A percentile compares a stretch with the other conserved stretches of the same genome.
phyloP scores from a whole-genome alignment of 1,139 yeast species.

The Sporopachydermia cereana region DNA sequence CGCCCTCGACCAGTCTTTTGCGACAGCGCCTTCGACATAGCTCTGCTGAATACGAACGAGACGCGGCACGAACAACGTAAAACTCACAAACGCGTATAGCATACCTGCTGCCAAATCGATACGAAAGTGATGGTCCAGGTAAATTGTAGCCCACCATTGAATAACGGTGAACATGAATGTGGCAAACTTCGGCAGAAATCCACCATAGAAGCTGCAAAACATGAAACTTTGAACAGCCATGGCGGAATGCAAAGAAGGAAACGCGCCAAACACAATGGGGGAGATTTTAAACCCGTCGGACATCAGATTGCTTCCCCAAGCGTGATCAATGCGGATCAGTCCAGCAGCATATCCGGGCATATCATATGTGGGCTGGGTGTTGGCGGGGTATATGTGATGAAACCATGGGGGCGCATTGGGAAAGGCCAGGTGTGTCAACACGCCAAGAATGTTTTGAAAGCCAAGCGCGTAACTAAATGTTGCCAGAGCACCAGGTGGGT shows the following conservation, averaged over 20 bases:
- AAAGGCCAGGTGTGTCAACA: constrained; percentile 43
- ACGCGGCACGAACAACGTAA: constrained; percentile 27
- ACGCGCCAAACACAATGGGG: constrained; percentile 62
- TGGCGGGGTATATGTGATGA: constrained; percentile 41
- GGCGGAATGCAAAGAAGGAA: constrained; percentile 57
- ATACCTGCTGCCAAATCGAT: constrained; percentile 46
- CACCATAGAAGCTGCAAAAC: constrained; percentile 30
- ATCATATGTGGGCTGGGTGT: constrained; percentile 38
- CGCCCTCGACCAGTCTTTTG: constrained; percentile 25
- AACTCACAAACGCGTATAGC: constrained; percentile 35
- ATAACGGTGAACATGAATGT: constrained; percentile 29
- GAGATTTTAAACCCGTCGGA: constrained; percentile 53
- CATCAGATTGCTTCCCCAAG: constrained; percentile 49
- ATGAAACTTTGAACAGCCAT: constrained; percentile 46
- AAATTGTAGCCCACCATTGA: constrained; percentile 72
- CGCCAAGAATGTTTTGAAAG: constrained; percentile 47
- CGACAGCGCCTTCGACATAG: constrained; percentile 25
- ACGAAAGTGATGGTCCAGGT: constrained; percentile 62
- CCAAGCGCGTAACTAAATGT: constrained; percentile 44
- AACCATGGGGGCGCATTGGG: constrained; percentile 73
- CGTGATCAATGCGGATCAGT: constrained; percentile 48
- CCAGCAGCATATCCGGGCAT: constrained; percentile 66
- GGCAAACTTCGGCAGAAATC: constrained; percentile 28
- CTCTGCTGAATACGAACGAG: constrained; percentile 18
- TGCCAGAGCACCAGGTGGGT: constrained; percentile 46